Evolutionary conservation across 805 yeast species (phyloP), one percentile per base, ranked within the genome.

Genomic region (Candida odintsovae): DNA sequence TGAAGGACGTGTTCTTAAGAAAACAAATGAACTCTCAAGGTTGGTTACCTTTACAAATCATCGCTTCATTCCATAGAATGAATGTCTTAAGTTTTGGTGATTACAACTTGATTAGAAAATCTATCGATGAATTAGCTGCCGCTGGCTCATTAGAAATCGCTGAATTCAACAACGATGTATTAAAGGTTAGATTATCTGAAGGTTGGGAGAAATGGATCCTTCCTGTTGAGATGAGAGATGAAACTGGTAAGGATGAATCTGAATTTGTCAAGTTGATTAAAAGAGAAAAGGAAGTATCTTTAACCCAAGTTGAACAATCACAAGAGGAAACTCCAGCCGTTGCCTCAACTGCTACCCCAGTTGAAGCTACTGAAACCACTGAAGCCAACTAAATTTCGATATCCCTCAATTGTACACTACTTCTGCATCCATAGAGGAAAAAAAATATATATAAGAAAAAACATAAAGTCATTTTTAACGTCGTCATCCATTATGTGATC

Each of bases 1-100:
- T 84, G 56, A 86, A 89, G 68, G 99, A 94, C 68, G 70, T 83
- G 43, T 92, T 69, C 63, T 73, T 94, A 67, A 80, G 96, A 66
- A 77, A 80, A 53, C 86, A 86, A 58, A 86, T 92, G 95, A 78
- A 83, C 65, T 58, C 75, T 41, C 73, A 79, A 49, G 97, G 97
- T 22, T 82, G 83, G 73, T 75, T 90, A 45, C 79, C 82, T 29
- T 65, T 89, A 48, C 60, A 65, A 6, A 73, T 79, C 47, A 73
- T 89, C 52, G 80, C 88, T 49, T 70, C 74, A 49, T 90, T 90
- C 66, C 80, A 84, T 70, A 78, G 97, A 60, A 82, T 92, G 55
- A 78, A 82, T 61, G 76, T 79, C 48, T 68, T 86, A 40, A 75
- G 83, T 46, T 75, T 71, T 43, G 84, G 83, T 44, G 82, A 81